A percentile compares a stretch with the other conserved stretches of the same genome.
These are phyloP conservation scores for Rusavskia elegans DNA, from an alignment of 495 filamentous ascomycete genomes.

Conservation along the genomic window DNA sequence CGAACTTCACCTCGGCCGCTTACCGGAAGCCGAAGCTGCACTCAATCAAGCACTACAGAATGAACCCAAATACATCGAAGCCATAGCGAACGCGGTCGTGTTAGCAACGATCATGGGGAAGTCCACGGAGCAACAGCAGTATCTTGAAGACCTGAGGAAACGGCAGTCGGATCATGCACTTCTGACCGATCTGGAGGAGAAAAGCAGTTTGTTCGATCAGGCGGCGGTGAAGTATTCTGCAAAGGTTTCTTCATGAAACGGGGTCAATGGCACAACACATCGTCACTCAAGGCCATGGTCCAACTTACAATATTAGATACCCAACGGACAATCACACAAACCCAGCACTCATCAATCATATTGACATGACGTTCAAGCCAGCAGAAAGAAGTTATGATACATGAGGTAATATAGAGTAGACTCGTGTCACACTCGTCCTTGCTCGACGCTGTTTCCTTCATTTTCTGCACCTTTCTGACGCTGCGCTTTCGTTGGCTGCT, in stretches of 20 bases:
- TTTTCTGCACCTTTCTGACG: too few species aligned
- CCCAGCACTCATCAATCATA: too few species aligned
- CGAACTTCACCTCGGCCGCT: slow-evolving; percentile 77
- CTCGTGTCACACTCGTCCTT: too few species aligned
- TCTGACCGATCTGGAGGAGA: slow-evolving; percentile 54
- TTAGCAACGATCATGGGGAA: slow-evolving; percentile 61
- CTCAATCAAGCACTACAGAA: slow-evolving; percentile 64
- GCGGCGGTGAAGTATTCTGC: slow-evolving; percentile 64
- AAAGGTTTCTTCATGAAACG: slow-evolving; percentile 41
- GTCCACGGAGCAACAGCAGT: slow-evolving; percentile 31
- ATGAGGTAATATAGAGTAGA: too few species aligned
- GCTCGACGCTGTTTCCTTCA: too few species aligned
- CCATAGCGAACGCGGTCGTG: slow-evolving; percentile 69
- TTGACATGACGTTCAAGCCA: too few species aligned
- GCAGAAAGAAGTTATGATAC: too few species aligned
- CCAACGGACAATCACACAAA: too few species aligned
- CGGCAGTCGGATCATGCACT: slow-evolving; percentile 45
- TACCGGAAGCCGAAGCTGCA: slow-evolving; percentile 79
- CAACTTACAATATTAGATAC: too few species aligned
- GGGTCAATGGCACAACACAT: too few species aligned
- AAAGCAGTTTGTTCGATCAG: slow-evolving; percentile 63
- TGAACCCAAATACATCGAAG: slow-evolving; percentile 51
- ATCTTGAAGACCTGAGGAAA: slow-evolving; percentile 11
- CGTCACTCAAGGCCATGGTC: too few species aligned
- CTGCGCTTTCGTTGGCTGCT: too few species aligned